phyloP scores from a whole-genome alignment of 148 eudicot species.

The Amaranthus palmeri region DNA sequence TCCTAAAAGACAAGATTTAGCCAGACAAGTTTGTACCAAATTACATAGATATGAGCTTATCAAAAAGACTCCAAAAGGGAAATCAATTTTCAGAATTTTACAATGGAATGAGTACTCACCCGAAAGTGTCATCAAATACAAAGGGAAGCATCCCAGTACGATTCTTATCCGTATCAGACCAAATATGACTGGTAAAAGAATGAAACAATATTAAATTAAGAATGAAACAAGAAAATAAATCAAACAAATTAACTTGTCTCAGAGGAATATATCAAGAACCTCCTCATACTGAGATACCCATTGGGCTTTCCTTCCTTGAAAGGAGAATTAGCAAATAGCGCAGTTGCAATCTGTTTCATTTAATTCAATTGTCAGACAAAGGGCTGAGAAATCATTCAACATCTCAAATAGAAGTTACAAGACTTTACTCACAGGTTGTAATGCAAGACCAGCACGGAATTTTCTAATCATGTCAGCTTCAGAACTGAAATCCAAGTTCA shows the following conservation, averaged over 20 bases:
- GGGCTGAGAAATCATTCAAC: background rate
- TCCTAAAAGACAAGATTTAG: background rate
- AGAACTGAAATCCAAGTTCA: conserved; percentile 90
- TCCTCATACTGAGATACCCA: conserved; percentile 96
- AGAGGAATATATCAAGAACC: conserved; percentile 33
- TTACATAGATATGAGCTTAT: background rate
- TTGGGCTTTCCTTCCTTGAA: conserved; percentile 95
- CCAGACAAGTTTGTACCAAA: background rate
- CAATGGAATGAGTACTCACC: conserved; percentile 16
- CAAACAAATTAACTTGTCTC: background rate
- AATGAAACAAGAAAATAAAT: background rate
- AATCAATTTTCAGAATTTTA: background rate
- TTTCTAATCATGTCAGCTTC: conserved; percentile 96
- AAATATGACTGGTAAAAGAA: conserved; percentile 36
- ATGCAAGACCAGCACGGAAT: conserved; percentile 90
- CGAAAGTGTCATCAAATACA: conserved; percentile 10
- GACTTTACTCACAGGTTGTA: conserved; percentile 80
- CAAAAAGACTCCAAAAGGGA: background rate
- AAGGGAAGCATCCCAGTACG: conserved; percentile 17
- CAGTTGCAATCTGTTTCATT: conserved; percentile 81
- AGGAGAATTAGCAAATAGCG: conserved; percentile 97
- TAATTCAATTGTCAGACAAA: conserved; percentile 14
- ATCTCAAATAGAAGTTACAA: conserved; percentile 1
- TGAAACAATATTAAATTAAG: conserved; percentile 13
- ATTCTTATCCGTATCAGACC: conserved; percentile 10